These are phyloP conservation scores for Coemansia sp. DNA, from an alignment of 192 early-diverging fungal species.

Conservation along the genomic window DNA sequence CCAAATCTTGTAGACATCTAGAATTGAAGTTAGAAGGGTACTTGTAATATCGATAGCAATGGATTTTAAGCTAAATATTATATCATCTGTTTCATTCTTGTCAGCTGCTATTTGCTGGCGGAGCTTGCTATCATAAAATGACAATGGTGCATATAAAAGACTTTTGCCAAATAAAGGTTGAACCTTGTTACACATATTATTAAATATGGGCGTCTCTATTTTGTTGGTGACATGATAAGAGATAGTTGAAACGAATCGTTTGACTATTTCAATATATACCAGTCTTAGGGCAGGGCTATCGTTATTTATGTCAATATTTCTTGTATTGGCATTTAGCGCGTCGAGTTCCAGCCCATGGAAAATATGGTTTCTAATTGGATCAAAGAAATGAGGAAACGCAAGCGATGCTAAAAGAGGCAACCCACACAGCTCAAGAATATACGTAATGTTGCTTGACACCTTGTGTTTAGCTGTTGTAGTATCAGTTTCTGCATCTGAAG, in stretches of 20 bases:
- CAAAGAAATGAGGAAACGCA: constrained; percentile 15
- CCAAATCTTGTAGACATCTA: constrained; percentile 16
- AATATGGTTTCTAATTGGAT: constrained; percentile 21
- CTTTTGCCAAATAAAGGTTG: constrained; percentile 19
- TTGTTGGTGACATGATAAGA: not conserved
- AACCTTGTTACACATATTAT: constrained; percentile 2
- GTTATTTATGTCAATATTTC: not conserved
- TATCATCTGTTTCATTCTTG: constrained; percentile 6
- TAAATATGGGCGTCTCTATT: not conserved
- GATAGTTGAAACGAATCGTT: not conserved
- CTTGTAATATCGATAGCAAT: constrained; percentile 6
- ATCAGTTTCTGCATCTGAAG: not conserved
- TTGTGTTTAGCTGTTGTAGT: constrained; percentile 7
- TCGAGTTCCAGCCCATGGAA: constrained; percentile 17
- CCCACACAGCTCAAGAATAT: constrained; percentile 24
- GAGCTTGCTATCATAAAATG: constrained; percentile 37
- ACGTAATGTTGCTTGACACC: constrained; percentile 22
- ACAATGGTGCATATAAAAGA: constrained; percentile 33
- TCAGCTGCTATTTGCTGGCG: constrained; percentile 20
- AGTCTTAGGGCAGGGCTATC: constrained; percentile 10
- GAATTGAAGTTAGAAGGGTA: not conserved
- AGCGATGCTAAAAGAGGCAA: constrained; percentile 9
- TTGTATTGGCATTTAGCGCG: constrained; percentile 14
- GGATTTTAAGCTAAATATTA: not conserved
- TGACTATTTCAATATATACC: constrained; percentile 21